Base-by-base conservation (phyloP, 2,329 filamentous ascomycete species). In the Pseudocercospora fuligena region DNA sequence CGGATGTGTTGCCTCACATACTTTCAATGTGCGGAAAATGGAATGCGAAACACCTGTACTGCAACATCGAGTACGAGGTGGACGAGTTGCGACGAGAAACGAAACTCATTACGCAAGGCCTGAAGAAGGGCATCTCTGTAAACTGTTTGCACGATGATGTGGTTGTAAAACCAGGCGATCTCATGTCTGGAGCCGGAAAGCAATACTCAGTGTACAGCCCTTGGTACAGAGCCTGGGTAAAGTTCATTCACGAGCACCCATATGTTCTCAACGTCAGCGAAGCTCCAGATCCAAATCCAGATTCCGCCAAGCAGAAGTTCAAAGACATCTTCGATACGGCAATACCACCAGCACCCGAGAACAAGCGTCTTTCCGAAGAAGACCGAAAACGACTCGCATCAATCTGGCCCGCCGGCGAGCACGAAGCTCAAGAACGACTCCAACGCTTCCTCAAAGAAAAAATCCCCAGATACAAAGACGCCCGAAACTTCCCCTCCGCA, bases 41-140 rank as follows among this genome's bases (percentile, higher is more conserved):
- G 93, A 87, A 87, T 0, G 90, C 88, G 0, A 89, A 84, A 58
- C 91, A 95, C 73, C 70, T 97, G 2, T 96, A 89, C 73, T 89
- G 91, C 57, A 97, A 97, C 75, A 88, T 93, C 65, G 93, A 97
- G 77, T 97, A 97, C 74, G 94, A 97, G 77, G 92, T 96, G 0
- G 94, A 97, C 75, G 94, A 97, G 80, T 80, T 97, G 65, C 84
- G 93, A 51, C 85, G 93, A 5, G 94, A 97, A 73, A 88, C 89
- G 0, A 83, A 82, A 29, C 80, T 97, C 73, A 84, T 92, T 0
- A 84, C 82, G 29, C 78, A 83, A 47, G 87, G 90, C 66, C 79
- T 90, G 0, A 83, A 88, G 16, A 86, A 85, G 12, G 89, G 87
- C 0, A 87, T 94, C 56, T 84, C 86, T 1, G 89, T 96, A 71